Evolutionary conservation across 2,329 filamentous ascomycete genomes (phyloP).

Genomic region (Fusarium sp.): DNA sequence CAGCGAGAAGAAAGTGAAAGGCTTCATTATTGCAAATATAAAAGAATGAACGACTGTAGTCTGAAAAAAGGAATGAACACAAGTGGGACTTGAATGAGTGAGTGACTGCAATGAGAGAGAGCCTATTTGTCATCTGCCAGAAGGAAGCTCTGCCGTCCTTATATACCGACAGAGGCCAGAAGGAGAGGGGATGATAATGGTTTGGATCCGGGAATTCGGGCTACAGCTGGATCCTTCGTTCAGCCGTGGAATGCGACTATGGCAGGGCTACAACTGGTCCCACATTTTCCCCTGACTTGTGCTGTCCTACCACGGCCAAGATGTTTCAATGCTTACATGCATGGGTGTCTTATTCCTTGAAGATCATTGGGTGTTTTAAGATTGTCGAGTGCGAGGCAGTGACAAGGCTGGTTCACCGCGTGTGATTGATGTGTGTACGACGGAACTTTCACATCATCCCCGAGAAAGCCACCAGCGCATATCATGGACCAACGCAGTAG

Average conservation of each 20-base stretch:
- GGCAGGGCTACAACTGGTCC: not conserved
- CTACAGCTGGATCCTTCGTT: not conserved
- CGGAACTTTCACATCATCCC: too few species aligned
- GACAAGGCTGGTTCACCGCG: too few species aligned
- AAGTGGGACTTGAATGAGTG: constrained; percentile 10
- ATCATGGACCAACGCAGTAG: too few species aligned
- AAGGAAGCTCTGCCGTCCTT: constrained; percentile 12
- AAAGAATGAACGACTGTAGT: not conserved
- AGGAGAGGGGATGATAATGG: too few species aligned
- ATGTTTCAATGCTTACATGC: too few species aligned
- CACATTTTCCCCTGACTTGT: constrained; percentile 4
- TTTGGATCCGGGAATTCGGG: too few species aligned
- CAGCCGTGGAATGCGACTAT: not conserved
- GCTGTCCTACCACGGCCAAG: too few species aligned
- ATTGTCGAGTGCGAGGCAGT: too few species aligned
- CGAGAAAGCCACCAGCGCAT: too few species aligned
- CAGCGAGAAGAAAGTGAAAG: constrained; percentile 22
- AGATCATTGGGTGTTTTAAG: too few species aligned
- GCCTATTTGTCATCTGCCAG: constrained; percentile 33
- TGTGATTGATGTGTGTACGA: too few species aligned
- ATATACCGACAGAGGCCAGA: constrained; percentile 8
- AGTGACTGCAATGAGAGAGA: constrained; percentile 30
- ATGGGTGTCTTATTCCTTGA: too few species aligned
- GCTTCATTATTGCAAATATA: constrained; percentile 28
- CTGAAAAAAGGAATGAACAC: constrained; percentile 19